Percentiles rank a stretch among this genome's conserved stretches.
Conservation (phyloP, 495 filamentous ascomycete species). For the Penicillium maclennaniae region DNA sequence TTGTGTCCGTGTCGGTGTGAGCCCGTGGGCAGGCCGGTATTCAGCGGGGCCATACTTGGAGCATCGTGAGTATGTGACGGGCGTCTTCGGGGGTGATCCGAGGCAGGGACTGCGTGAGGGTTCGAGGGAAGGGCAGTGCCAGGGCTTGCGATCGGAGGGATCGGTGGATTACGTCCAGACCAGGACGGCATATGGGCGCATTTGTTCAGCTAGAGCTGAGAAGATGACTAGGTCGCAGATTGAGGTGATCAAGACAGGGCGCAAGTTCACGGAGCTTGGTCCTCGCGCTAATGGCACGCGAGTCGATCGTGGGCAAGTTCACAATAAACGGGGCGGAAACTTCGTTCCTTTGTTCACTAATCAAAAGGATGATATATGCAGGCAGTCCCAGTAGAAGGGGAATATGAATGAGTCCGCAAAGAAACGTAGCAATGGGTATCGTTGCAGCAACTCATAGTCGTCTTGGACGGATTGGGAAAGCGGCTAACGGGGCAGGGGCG, state of each 20-base stretch:
- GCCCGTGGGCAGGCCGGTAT: conserved; percentile 14
- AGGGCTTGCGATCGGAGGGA: conserved; percentile 27
- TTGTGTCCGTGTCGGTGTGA: conserved; percentile 47
- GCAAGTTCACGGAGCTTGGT: conserved; percentile 12
- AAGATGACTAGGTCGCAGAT: background rate
- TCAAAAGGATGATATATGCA: background rate
- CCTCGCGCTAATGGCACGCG: conserved; percentile 15
- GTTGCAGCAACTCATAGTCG: conserved; percentile 22
- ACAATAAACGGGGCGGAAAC: background rate
- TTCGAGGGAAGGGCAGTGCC: conserved; percentile 17
- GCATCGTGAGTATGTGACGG: conserved; percentile 31
- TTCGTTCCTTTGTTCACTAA: conserved; percentile 3
- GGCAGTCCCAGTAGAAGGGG: background rate
- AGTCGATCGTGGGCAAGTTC: conserved; percentile 14
- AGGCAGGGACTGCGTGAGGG: conserved; percentile 11
- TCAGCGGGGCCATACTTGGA: conserved; percentile 23
- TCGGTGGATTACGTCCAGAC: conserved; percentile 33
- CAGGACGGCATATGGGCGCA: conserved; percentile 43
- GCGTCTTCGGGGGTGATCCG: conserved; percentile 17
- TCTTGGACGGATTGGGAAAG: conserved; percentile 27
- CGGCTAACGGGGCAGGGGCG: conserved; percentile 10
- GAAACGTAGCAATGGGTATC: conserved; percentile 2
- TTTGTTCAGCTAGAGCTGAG: conserved; percentile 11
- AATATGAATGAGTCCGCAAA: background rate
- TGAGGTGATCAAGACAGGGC: background rate